Conservation (phyloP, 176 grass and related monocot species). For the Elaeis guineensis region DNA sequence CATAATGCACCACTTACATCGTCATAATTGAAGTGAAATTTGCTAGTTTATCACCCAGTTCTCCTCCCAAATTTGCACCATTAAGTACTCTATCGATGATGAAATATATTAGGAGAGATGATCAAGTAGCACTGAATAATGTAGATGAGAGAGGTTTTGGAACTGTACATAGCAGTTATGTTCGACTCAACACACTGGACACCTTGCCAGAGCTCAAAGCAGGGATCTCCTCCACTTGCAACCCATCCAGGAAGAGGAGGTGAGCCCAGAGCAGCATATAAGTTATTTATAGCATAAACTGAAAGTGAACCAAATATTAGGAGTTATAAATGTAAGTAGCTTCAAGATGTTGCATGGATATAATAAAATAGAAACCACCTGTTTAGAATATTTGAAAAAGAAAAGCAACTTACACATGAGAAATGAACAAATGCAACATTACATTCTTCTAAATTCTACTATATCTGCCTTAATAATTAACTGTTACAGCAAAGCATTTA, state of each 20-base stretch:
- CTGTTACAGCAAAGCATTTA: too few relatives aligned
- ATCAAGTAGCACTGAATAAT: not conserved
- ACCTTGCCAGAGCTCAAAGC: conserved; percentile 76
- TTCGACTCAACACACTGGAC: conserved; percentile 58
- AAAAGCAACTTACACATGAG: too few relatives aligned
- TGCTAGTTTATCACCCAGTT: conserved; percentile 42
- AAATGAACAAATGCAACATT: too few relatives aligned
- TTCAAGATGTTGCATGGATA: too few relatives aligned
- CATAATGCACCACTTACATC: conserved; percentile 32
- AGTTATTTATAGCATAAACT: conserved; percentile 90
- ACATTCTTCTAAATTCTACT: too few relatives aligned
- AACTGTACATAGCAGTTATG: conserved; percentile 71
- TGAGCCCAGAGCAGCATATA: conserved; percentile 58
- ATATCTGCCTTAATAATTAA: too few relatives aligned
- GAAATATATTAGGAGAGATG: conserved; percentile 1
- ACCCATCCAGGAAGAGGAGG: conserved; percentile 75
- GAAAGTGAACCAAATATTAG: not conserved
- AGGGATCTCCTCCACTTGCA: conserved; percentile 73
- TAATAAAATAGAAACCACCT: too few relatives aligned
- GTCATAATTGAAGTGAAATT: conserved; percentile 63
- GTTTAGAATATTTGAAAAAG: too few relatives aligned
- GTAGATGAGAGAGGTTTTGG: not conserved
- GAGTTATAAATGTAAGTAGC: not conserved
- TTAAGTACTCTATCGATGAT: conserved; percentile 34
- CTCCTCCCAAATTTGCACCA: conserved; percentile 68